Evolutionary conservation across 148 eudicot species (phyloP).

Genomic region (Fagopyrum homotropicum): DNA sequence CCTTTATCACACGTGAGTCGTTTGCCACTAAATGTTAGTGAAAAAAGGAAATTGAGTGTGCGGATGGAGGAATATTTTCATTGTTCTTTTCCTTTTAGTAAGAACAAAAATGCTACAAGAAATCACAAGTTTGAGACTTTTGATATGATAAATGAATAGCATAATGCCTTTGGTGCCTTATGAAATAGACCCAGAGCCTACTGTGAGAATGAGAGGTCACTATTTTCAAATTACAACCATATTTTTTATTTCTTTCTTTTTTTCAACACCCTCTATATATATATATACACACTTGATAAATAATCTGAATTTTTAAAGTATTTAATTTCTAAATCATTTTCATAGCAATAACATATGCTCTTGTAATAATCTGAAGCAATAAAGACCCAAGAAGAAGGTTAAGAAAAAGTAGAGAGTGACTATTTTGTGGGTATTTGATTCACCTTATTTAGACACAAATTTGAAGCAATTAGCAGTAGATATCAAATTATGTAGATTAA

Average conservation of each 20-base stretch:
- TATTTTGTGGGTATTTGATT: too few relatives aligned
- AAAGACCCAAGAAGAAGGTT: too few relatives aligned
- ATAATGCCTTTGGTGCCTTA: constrained; percentile 1
- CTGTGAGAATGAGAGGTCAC: background rate
- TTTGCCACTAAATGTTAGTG: background rate
- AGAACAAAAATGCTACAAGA: constrained; percentile 1
- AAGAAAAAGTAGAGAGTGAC: too few relatives aligned
- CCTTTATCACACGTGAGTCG: constrained; percentile 7
- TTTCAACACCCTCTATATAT: background rate
- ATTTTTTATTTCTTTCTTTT: background rate
- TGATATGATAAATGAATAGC: constrained; percentile 12
- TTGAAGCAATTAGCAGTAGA: too few relatives aligned
- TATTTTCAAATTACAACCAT: background rate
- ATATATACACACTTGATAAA: too few relatives aligned
- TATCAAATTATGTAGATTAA: background rate
- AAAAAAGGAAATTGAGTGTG: background rate
- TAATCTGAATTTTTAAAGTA: too few relatives aligned
- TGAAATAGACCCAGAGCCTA: background rate
- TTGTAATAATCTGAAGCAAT: too few relatives aligned
- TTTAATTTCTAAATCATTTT: too few relatives aligned
- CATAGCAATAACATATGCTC: too few relatives aligned
- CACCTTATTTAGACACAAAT: too few relatives aligned
- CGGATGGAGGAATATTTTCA: background rate
- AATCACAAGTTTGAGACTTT: background rate
- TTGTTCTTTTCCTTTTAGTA: background rate